A percentile compares a stretch with the other conserved stretches of the same genome.
phyloP scores from a whole-genome alignment of 805 yeast species.

The Tetrapisispora arboricola region DNA sequence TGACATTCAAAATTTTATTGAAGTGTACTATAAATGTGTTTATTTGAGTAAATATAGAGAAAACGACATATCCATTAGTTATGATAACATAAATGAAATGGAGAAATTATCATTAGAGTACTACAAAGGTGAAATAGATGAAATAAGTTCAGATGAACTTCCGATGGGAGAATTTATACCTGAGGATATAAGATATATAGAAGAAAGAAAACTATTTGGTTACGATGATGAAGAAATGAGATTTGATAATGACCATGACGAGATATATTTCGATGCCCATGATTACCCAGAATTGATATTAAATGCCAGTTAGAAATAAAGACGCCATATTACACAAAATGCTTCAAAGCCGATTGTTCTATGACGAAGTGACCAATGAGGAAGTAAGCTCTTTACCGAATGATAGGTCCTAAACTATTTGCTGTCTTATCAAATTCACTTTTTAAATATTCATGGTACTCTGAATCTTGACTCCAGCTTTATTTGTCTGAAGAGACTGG shows the following conservation, averaged over 20 bases:
- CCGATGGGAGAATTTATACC: neutral
- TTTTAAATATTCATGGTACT: too few species aligned
- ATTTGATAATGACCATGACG: neutral
- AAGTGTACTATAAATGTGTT: slow-evolving; percentile 53
- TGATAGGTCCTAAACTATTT: too few species aligned
- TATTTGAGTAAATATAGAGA: slow-evolving; percentile 65
- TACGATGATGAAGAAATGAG: neutral
- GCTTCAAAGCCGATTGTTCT: too few species aligned
- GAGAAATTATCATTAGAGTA: slow-evolving; percentile 17
- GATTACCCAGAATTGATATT: slow-evolving; percentile 5
- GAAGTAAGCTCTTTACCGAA: too few species aligned
- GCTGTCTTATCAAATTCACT: too few species aligned
- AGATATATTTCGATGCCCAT: neutral
- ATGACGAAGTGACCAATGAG: too few species aligned
- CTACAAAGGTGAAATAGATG: slow-evolving; percentile 8
- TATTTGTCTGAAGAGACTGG: too few species aligned
- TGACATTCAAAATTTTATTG: slow-evolving; percentile 53
- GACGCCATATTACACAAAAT: too few species aligned
- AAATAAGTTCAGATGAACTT: neutral
- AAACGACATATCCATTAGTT: slow-evolving; percentile 37
- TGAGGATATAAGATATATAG: neutral
- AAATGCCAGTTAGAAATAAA: neutral
- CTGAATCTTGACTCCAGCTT: too few species aligned
- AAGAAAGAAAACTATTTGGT: neutral
- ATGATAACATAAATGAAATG: slow-evolving; percentile 48